Conservation (phyloP, 106 monocot genomes). For the Allium cepa region DNA sequence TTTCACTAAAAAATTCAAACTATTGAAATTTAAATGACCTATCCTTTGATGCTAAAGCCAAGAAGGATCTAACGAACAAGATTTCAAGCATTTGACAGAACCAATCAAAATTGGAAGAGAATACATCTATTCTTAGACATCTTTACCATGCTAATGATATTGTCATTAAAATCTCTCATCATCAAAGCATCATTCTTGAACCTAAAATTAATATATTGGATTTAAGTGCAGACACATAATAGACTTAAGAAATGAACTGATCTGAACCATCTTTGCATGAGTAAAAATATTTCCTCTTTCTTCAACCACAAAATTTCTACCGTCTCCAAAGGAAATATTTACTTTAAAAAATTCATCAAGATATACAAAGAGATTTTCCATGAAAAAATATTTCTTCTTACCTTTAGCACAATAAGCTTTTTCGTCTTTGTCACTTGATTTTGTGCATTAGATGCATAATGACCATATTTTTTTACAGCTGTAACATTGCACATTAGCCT, state of each 20-base stretch:
- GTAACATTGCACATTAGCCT: background rate
- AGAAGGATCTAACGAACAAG: background rate
- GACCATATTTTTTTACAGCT: background rate
- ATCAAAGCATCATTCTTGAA: background rate
- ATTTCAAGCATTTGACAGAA: background rate
- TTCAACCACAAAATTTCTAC: background rate
- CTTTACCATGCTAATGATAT: background rate
- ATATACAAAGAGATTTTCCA: background rate
- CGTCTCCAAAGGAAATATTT: background rate
- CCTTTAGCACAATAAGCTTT: background rate
- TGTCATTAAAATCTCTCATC: background rate
- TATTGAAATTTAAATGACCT: slow-evolving; percentile 3
- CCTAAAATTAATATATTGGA: slow-evolving; percentile 9
- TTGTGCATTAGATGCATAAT: too few relatives aligned
- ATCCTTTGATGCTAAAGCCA: slow-evolving; percentile 8
- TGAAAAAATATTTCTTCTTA: background rate
- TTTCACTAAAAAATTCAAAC: background rate
- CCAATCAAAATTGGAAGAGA: background rate
- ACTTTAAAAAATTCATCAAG: background rate
- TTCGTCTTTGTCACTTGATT: too few relatives aligned
- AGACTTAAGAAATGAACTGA: background rate
- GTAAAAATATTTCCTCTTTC: slow-evolving; percentile 2
- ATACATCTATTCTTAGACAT: background rate
- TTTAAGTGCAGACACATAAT: background rate
- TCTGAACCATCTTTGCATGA: slow-evolving; percentile 1